Percentiles rank a stretch among this genome's conserved stretches.
phyloP scores from a whole-genome alignment of 768 basidiomycete genomes.

The Kwoniella newhampshirensis region DNA sequence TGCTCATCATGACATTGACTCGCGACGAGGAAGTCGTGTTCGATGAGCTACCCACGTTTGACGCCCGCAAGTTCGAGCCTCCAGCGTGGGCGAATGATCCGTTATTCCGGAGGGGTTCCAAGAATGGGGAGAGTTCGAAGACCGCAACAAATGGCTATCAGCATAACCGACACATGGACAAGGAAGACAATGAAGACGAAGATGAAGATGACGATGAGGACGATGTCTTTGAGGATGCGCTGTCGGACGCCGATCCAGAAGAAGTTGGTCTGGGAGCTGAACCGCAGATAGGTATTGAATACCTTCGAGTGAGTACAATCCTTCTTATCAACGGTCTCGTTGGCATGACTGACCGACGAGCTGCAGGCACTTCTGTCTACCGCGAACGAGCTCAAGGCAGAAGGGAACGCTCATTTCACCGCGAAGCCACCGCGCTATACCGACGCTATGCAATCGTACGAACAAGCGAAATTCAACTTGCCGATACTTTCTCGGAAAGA shows the following conservation, averaged over 20 bases:
- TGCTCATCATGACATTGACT: not conserved
- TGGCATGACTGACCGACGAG: not conserved
- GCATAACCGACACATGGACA: too few relatives aligned
- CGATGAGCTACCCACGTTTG: slow-evolving; percentile 20
- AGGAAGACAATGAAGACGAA: not conserved
- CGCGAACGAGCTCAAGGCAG: slow-evolving; percentile 67
- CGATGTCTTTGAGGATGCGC: slow-evolving; percentile 33
- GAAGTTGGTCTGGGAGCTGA: slow-evolving; percentile 1
- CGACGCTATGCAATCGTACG: slow-evolving; percentile 70
- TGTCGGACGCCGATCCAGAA: slow-evolving; percentile 22
- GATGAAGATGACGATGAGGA: slow-evolving; percentile 19
- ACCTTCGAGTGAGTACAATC: not conserved
- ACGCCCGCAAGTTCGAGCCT: slow-evolving; percentile 27
- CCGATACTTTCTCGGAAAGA: slow-evolving; percentile 54
- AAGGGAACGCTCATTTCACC: slow-evolving; percentile 75
- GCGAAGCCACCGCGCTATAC: slow-evolving; percentile 60
- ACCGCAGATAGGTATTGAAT: not conserved
- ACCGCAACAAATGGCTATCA: not conserved
- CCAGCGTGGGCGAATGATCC: slow-evolving; percentile 33
- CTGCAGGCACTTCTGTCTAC: slow-evolving; percentile 57
- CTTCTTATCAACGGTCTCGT: not conserved
- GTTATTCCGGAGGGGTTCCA: slow-evolving; percentile 7
- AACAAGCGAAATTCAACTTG: slow-evolving; percentile 65
- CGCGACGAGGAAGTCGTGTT: slow-evolving; percentile 4
- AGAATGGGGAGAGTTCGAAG: slow-evolving; percentile 15